phyloP scores from a whole-genome alignment of 1,284 basidiomycete genomes.

The Somion occarium region DNA sequence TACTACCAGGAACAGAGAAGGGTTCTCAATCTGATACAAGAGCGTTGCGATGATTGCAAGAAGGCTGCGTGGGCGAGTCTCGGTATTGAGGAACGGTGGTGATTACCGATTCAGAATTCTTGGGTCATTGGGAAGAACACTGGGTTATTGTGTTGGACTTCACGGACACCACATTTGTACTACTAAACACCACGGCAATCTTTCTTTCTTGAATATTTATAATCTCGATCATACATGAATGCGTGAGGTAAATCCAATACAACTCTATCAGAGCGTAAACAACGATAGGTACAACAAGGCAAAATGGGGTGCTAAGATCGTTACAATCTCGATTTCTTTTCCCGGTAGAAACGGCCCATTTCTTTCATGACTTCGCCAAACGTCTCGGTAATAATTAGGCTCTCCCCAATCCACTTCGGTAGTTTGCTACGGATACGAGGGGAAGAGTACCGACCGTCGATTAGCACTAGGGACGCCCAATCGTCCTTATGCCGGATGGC shows the following conservation, averaged over 20 bases:
- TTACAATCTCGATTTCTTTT: slow-evolving; percentile 25
- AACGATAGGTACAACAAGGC: not conserved
- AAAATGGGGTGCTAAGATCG: not conserved
- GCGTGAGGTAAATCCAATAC: not conserved
- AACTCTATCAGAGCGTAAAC: not conserved
- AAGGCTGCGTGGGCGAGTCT: slow-evolving; percentile 25
- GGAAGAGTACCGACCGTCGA: slow-evolving; percentile 77
- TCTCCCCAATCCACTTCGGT: slow-evolving; percentile 82
- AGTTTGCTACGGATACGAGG: slow-evolving; percentile 69
- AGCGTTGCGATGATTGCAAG: slow-evolving; percentile 25
- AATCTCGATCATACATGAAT: not conserved
- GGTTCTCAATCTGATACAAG: slow-evolving; percentile 27
- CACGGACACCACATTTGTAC: not conserved
- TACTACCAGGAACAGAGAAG: slow-evolving; percentile 22
- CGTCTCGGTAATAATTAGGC: slow-evolving; percentile 54
- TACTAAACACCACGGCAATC: not conserved
- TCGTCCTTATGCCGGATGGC: slow-evolving; percentile 86
- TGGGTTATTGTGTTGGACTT: slow-evolving; percentile 1
- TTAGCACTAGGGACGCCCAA: slow-evolving; percentile 82
- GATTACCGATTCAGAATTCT: too few species aligned
- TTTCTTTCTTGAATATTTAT: not conserved
- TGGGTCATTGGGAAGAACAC: too few species aligned
- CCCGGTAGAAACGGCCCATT: slow-evolving; percentile 65
- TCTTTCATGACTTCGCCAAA: slow-evolving; percentile 76
- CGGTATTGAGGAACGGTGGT: slow-evolving; percentile 17